These are phyloP conservation scores for peach (Prunus persica) DNA, from an alignment of 306 rosid species.

Conservation along the genomic window DNA sequence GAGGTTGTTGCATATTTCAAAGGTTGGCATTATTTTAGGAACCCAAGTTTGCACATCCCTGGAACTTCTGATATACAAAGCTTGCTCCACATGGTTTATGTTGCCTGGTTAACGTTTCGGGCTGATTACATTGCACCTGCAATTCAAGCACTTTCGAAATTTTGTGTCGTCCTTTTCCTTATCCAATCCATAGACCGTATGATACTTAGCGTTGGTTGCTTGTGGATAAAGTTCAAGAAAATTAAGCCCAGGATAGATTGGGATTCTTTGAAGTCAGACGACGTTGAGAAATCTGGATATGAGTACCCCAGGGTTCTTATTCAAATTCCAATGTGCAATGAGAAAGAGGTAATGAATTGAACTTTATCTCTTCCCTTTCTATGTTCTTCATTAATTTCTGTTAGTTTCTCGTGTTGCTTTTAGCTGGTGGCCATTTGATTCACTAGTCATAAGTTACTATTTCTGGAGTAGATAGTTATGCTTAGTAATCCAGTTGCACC, in stretches of 20 bases:
- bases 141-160: constrained; percentile 70
- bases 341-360: constrained; percentile 68
- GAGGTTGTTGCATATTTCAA: constrained; percentile 71
- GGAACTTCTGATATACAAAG: constrained; percentile 64
- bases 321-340: constrained; percentile 97
- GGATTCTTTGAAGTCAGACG: constrained; percentile 50
- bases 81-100: constrained; percentile 61
- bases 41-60: constrained; percentile 69
- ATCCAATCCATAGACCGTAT: constrained; percentile 83
- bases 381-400: not conserved
- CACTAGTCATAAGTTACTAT: not conserved
- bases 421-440: not conserved
- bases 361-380: not conserved
- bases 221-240: constrained; percentile 79
- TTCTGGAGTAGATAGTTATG: not conserved
- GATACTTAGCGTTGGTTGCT: constrained; percentile 80
- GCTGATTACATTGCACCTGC: constrained; percentile 82
- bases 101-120: constrained; percentile 73
- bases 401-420: not conserved
- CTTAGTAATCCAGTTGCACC: constrained; percentile 8
- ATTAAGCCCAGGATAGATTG: constrained; percentile 60
- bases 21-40: constrained; percentile 79
- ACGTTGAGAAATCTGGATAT: constrained; percentile 56
- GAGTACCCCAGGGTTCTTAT: constrained; percentile 83
- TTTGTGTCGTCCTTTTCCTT: constrained; percentile 79